Evolutionary conservation across 106 monocot genomes (phyloP).

Genomic region (Alisma plantagoaquatica): DNA sequence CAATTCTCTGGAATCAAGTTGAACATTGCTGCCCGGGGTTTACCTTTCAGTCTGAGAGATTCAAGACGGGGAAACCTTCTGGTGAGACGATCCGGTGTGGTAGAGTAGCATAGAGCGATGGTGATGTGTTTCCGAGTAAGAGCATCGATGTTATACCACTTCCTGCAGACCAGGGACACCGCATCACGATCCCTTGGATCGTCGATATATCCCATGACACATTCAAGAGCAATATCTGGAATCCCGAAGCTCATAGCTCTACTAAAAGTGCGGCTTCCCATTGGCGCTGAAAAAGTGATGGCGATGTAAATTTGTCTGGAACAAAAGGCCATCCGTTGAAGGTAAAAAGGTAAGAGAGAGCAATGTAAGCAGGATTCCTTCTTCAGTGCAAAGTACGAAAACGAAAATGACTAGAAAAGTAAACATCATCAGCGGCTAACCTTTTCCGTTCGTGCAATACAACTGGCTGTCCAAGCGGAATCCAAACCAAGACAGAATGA

Average conservation of each 20-base stretch:
- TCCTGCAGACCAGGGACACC: slow-evolving; percentile 64
- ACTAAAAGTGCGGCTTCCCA: neutral
- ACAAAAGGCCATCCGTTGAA: too few relatives aligned
- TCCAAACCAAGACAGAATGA: too few relatives aligned
- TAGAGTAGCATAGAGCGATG: slow-evolving; percentile 21
- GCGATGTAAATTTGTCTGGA: too few relatives aligned
- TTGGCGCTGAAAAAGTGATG: too few relatives aligned
- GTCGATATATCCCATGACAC: slow-evolving; percentile 64
- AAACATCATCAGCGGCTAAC: too few relatives aligned
- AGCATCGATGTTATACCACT: slow-evolving; percentile 34
- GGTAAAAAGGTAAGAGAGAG: too few relatives aligned
- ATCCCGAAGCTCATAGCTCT: slow-evolving; percentile 30
- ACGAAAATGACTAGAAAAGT: too few relatives aligned
- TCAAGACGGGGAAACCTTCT: slow-evolving; percentile 16
- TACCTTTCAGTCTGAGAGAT: slow-evolving; percentile 65
- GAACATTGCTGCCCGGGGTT: slow-evolving; percentile 89
- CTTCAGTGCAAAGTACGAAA: too few relatives aligned
- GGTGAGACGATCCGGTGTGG: slow-evolving; percentile 2
- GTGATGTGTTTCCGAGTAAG: slow-evolving; percentile 16
- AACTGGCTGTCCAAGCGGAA: too few relatives aligned
- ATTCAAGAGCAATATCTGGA: slow-evolving; percentile 54
- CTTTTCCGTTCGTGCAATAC: too few relatives aligned
- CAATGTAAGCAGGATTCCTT: too few relatives aligned
- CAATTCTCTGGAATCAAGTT: slow-evolving; percentile 87
- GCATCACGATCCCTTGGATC: slow-evolving; percentile 63